These are phyloP conservation scores for Mimosa pudica DNA, from an alignment of 306 rosid species.

Conservation along the genomic window DNA sequence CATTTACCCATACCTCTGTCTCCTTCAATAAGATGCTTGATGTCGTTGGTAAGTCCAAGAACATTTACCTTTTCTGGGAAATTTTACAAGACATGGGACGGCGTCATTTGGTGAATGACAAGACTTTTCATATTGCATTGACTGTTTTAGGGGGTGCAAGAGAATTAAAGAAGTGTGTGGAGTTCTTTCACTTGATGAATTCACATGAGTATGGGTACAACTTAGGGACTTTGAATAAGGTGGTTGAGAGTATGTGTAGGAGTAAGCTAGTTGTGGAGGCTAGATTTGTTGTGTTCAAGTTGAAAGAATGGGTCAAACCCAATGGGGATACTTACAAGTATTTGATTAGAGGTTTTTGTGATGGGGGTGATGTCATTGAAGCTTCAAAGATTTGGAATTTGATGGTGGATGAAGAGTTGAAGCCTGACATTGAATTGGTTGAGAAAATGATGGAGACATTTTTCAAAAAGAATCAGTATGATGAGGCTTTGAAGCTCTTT, in stretches of 20 bases:
- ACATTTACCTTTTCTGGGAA: constrained; percentile 70
- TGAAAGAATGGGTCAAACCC: constrained; percentile 59
- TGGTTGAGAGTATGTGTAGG: constrained; percentile 54
- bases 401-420: constrained; percentile 80
- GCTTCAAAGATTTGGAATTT: constrained; percentile 81
- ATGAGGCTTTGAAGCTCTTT: constrained; percentile 69
- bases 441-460: constrained; percentile 72
- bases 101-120: constrained; percentile 47
- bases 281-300: constrained; percentile 54
- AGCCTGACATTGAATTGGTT: constrained; percentile 48
- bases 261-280: constrained; percentile 71
- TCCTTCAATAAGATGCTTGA: constrained; percentile 66
- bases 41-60: constrained; percentile 52
- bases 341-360: constrained; percentile 69
- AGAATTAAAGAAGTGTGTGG: constrained; percentile 74
- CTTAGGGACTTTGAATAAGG: constrained; percentile 55
- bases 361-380: constrained; percentile 69
- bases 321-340: constrained; percentile 54
- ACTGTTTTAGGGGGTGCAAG: constrained; percentile 60
- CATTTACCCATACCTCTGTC: constrained; percentile 56
- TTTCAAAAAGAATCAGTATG: constrained; percentile 59
- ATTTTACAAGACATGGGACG: constrained; percentile 53
- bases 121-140: constrained; percentile 54
- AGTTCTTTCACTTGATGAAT: constrained; percentile 72
- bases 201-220: constrained; percentile 53